A percentile compares a stretch with the other conserved stretches of the same genome.
Evolutionary conservation across 805 yeast genomes (phyloP).

Genomic region (Candida maris): DNA sequence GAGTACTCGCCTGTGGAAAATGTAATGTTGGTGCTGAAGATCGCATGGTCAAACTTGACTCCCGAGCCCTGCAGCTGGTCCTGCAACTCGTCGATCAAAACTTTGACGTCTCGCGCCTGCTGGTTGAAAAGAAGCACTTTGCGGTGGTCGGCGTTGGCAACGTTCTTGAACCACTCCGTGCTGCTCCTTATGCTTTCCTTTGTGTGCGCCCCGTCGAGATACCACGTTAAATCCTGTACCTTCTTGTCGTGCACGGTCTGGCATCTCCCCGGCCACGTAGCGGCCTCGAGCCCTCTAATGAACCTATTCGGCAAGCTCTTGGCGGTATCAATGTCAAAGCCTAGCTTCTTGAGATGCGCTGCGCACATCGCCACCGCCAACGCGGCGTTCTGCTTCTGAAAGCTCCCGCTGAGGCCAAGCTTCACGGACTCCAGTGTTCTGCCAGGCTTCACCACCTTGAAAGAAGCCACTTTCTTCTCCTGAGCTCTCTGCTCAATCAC

Average conservation of each 20-base stretch:
- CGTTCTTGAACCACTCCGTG: conserved; percentile 64
- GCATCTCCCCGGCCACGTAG: conserved; percentile 96
- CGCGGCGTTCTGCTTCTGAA: conserved; percentile 84
- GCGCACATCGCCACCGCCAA: conserved; percentile 72
- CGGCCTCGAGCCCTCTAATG: conserved; percentile 55
- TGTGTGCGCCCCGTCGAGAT: conserved; percentile 94
- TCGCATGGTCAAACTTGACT: conserved; percentile 63
- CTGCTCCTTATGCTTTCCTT: conserved; percentile 83
- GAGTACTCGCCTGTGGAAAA: conserved; percentile 81
- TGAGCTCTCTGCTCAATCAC: conserved; percentile 62
- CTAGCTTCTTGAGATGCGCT: conserved; percentile 52
- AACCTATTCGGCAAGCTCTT: conserved; percentile 47
- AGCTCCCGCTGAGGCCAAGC: conserved; percentile 78
- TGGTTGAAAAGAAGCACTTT: conserved; percentile 80
- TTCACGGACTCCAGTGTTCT: conserved; percentile 38
- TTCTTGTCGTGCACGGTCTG: conserved; percentile 52
- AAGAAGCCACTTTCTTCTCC: conserved; percentile 50
- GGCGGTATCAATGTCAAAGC: conserved; percentile 32
- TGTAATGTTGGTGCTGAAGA: conserved; percentile 89
- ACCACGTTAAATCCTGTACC: conserved; percentile 61
- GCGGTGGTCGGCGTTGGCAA: conserved; percentile 28
- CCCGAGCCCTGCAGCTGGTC: conserved; percentile 35
- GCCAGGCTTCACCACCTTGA: conserved; percentile 50
- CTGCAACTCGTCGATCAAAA: conserved; percentile 54
- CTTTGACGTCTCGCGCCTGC: conserved; percentile 82